phyloP scores from a whole-genome alignment of 371 early-diverging fungal genomes.

The Circinella minor region DNA sequence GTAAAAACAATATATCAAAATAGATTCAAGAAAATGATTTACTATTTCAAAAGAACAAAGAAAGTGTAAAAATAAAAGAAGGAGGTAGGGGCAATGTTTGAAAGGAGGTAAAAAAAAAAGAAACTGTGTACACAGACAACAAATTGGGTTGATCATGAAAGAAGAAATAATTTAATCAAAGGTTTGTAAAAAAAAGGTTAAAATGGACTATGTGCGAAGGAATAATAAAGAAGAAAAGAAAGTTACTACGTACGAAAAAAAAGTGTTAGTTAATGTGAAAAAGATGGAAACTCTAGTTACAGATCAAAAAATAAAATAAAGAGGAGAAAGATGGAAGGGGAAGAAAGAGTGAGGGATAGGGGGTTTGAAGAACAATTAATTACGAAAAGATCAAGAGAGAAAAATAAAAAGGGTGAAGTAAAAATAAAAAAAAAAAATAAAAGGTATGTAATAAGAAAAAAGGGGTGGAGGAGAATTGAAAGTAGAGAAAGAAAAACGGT shows the following conservation, averaged over 20 bases:
- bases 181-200: not conserved
- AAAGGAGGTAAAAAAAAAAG: not conserved
- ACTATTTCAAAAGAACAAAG: not conserved
- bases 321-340: not conserved
- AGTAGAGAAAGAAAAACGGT: constrained; percentile 9
- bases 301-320: constrained; percentile 13
- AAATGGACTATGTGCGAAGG: constrained; percentile 24
- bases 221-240: constrained; percentile 3
- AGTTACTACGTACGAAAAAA: constrained; percentile 8
- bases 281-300: constrained; percentile 21
- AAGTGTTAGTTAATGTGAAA: not conserved
- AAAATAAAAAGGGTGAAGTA: not conserved
- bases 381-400: constrained; percentile 1
- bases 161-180: not conserved
- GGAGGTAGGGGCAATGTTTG: not conserved
- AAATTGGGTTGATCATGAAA: not conserved
- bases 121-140: constrained; percentile 24
- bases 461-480: not conserved
- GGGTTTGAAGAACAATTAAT: not conserved
- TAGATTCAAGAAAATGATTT: not conserved
- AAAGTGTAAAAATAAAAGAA: not conserved
- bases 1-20: too few relatives aligned
- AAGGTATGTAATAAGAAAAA: too few relatives aligned
- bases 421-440: too few relatives aligned
- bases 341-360: not conserved